Base-by-base conservation (phyloP, 176 grass and related monocot species). In the Areca catechu region DNA sequence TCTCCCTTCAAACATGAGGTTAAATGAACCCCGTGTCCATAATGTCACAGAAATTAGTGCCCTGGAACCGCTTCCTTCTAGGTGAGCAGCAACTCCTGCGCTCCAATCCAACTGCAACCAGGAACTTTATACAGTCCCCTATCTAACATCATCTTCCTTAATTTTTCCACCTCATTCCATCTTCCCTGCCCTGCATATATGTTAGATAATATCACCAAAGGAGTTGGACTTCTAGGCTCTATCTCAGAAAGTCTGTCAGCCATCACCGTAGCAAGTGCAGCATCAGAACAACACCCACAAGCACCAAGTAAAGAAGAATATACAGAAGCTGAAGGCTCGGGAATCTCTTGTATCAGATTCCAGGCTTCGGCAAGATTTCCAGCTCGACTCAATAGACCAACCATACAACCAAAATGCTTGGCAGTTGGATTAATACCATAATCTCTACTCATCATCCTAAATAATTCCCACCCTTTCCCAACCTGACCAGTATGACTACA, bases 261-360 rank as follows among this genome's bases (percentile, higher is more conserved):
- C 2, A 73, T 73, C 54, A 50, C 60, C 75, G 74, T 30, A 29
- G 58, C 78, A 12, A 81, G 71, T 53, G 74, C 14, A 15, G 48
- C 37, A 57, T 70, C 49, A 64, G 20, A 68, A 62, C 65, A 75
- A 57, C 53, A 52, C 57, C 60, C 37, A 43, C 77, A 74, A 28
- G 77, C 77, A 47, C 77, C 57, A 37, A 80, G 71, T 51, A 80
- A 69, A 61, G 77, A 74, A 74, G 67, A 28, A 72, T 72, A 81
- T 65, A 75, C 20, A 6, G 78, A 81, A 75, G 24, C 49, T 21
- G 71, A 66, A 56, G 59, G 52, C 24, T 70, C 20, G 18, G 58
- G 30, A 70, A 74, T 57, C 48, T 70, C 48, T 19, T 20, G 12
- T 58, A 75, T 37, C 49, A 81, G 5, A 19, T 69, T 19, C 56